A percentile compares a stretch with the other conserved stretches of the same genome.
phyloP scores from a whole-genome alignment of 1,284 basidiomycete species.

The Entoloma clypeatum region DNA sequence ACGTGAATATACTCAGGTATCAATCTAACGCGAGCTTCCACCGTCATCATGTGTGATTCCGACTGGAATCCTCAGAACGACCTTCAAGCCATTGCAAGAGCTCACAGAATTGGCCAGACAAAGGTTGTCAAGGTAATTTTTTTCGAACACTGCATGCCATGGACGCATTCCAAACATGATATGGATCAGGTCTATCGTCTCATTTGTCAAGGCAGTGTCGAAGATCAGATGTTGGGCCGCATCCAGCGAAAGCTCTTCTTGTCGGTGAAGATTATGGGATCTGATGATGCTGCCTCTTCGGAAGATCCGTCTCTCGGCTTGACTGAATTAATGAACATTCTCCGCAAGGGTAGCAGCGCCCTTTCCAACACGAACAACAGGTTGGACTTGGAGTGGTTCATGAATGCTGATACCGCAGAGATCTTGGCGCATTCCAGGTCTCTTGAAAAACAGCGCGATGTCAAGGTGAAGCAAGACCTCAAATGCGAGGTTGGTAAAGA shows the following conservation, averaged over 20 bases:
- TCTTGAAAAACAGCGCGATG: constrained; percentile 37
- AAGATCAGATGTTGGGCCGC: constrained; percentile 66
- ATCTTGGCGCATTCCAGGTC: constrained; percentile 43
- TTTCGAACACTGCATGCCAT: background rate
- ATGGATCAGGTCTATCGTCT: constrained; percentile 47
- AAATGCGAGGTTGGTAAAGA: constrained; percentile 23
- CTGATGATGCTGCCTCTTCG: constrained; percentile 25
- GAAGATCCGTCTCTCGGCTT: constrained; percentile 31
- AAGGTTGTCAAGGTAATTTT: constrained; percentile 67
- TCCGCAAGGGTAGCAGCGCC: constrained; percentile 54
- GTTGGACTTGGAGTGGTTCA: constrained; percentile 40
- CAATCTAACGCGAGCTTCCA: constrained; percentile 81
- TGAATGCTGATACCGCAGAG: constrained; percentile 37
- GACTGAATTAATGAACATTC: constrained; percentile 49
- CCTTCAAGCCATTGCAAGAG: constrained; percentile 82
- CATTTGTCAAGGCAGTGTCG: constrained; percentile 56
- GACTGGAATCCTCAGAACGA: constrained; percentile 84
- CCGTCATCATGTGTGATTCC: constrained; percentile 75
- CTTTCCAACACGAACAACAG: constrained; percentile 36
- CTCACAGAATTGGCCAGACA: constrained; percentile 80
- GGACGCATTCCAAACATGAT: constrained; percentile 1
- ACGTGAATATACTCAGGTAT: constrained; percentile 40
- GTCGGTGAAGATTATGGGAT: constrained; percentile 54
- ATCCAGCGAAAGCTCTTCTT: constrained; percentile 61
- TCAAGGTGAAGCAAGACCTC: constrained; percentile 41